These are phyloP conservation scores for Agrostemma githago DNA, from an alignment of 148 eudicot species.

Conservation along the genomic window DNA sequence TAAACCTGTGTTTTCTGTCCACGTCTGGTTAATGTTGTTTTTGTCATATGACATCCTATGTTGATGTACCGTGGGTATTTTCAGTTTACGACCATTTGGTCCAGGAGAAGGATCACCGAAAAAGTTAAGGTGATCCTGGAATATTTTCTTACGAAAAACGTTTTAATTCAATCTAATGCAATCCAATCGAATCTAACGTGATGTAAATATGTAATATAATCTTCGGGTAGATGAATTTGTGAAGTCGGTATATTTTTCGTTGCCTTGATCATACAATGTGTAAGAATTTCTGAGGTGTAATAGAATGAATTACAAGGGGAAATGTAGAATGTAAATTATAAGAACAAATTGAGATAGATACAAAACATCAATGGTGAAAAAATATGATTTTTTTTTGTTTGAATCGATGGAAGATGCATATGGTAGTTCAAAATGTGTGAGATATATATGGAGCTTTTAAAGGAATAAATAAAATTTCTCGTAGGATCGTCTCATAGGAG, in stretches of 20 bases:
- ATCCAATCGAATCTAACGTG: neutral
- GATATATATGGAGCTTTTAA: constrained; percentile 2
- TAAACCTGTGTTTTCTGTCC: neutral
- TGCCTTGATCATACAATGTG: constrained; percentile 16
- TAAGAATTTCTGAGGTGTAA: neutral
- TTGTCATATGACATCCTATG: constrained; percentile 9
- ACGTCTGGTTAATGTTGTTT: constrained; percentile 7
- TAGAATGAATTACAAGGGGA: neutral
- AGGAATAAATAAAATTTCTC: neutral
- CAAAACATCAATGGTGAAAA: too few species aligned
- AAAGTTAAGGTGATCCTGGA: constrained; percentile 7
- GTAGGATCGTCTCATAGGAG: neutral
- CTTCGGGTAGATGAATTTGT: neutral
- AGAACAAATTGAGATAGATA: too few species aligned
- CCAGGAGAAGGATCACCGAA: constrained; percentile 14
- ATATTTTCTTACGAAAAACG: neutral
- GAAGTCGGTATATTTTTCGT: neutral
- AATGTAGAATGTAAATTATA: neutral
- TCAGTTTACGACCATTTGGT: constrained; percentile 13
- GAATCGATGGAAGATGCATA: constrained; percentile 9
- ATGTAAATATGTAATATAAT: neutral
- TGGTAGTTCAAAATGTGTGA: constrained; percentile 2
- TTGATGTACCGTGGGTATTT: neutral
- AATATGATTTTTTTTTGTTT: neutral
- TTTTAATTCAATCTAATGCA: neutral